Percentiles rank a stretch among this genome's conserved stretches.
Evolutionary conservation across 2,329 filamentous ascomycete species (phyloP).

Genomic region (Curvularia hawaiiensis): DNA sequence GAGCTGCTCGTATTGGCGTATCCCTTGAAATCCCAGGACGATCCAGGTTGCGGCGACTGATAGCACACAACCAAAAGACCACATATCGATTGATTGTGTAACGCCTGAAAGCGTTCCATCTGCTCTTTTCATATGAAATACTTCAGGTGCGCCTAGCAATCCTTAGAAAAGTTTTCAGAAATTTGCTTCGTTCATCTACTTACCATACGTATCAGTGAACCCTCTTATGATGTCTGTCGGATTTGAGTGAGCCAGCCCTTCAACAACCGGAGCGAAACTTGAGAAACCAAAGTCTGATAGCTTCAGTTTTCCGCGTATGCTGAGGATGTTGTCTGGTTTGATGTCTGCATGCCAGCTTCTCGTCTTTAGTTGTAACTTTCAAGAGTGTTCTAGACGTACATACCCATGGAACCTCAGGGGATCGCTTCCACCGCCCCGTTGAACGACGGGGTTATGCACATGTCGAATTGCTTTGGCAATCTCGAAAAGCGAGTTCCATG

Average conservation of each 20-base stretch:
- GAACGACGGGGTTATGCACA: constrained; percentile 30
- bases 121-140: constrained; percentile 16
- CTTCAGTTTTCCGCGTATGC: constrained; percentile 43
- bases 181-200: neutral
- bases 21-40: constrained; percentile 42
- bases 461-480: constrained; percentile 36
- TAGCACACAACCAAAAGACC: constrained; percentile 49
- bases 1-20: constrained; percentile 31
- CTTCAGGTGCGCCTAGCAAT: constrained; percentile 16
- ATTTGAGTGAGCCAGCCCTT: constrained; percentile 5
- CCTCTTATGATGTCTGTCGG: constrained; percentile 23
- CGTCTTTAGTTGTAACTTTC: constrained; percentile 11
- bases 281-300: constrained; percentile 49
- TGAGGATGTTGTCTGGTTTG: constrained; percentile 53
- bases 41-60: constrained; percentile 49
- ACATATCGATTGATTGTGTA: constrained; percentile 46
- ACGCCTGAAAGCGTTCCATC: constrained; percentile 10
- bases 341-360: constrained; percentile 51
- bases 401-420: constrained; percentile 6
- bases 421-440: neutral
- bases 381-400: neutral
- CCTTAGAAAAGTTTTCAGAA: neutral
- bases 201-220: constrained; percentile 48
- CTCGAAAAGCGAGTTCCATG: constrained; percentile 41
- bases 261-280: constrained; percentile 21